Conservation (phyloP, 2,329 filamentous ascomycete genomes). For the Ophiostoma sp. region DNA sequence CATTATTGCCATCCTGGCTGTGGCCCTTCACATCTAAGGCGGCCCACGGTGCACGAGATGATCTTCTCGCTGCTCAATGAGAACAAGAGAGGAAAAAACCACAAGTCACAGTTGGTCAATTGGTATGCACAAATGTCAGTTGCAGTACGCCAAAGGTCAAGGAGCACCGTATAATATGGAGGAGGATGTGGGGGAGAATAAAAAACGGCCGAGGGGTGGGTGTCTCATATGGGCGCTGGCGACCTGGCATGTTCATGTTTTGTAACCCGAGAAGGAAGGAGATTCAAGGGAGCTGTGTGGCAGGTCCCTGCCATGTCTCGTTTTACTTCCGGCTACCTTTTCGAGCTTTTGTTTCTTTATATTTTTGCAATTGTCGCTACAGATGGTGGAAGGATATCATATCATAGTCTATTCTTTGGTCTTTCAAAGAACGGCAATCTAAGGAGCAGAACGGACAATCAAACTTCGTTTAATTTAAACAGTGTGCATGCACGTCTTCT, state of each 20-base stretch:
- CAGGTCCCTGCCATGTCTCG: background rate
- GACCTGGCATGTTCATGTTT: background rate
- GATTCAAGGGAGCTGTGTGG: background rate
- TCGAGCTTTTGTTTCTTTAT: background rate
- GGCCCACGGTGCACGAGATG: background rate
- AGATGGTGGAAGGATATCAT: constrained; percentile 20
- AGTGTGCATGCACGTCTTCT: background rate
- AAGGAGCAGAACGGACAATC: constrained; percentile 14
- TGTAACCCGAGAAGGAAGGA: background rate
- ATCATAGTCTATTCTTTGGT: constrained; percentile 9
- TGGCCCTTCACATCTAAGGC: constrained; percentile 30
- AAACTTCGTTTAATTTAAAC: background rate
- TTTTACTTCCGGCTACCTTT: background rate
- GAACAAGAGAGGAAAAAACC: background rate
- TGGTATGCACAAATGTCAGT: background rate
- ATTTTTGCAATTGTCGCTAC: constrained; percentile 17
- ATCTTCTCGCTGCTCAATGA: background rate
- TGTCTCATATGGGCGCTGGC: constrained; percentile 9
- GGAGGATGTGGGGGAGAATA: background rate
- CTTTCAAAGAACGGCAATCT: background rate
- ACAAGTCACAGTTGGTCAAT: background rate
- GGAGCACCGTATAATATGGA: background rate
- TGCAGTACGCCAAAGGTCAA: background rate
- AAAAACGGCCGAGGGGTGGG: background rate
- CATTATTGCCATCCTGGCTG: constrained; percentile 38